Base-by-base conservation (phyloP, 1,284 basidiomycete species). In the Volvariella surrecta region DNA sequence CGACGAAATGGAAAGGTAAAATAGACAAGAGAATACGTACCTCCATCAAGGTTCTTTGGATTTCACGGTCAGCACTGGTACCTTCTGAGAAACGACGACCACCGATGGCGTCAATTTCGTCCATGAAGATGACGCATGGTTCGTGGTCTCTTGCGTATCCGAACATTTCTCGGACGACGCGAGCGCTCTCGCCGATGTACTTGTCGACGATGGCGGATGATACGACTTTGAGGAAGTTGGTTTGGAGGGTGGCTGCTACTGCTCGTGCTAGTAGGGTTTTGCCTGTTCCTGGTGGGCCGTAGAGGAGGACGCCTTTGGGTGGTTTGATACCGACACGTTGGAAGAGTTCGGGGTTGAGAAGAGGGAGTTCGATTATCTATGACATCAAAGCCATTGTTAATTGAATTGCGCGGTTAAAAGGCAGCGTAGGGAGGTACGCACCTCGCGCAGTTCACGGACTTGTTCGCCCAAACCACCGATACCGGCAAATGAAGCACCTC, bases 201-300 rank as follows among this genome's bases (percentile, higher is more conserved):
- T 99, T 99, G 76, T 99, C 95, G 45, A 99, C 96, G 53, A 99
- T 98, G 16, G 95, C 96, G n/a, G 91, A 95, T 2, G 93, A 94
- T 43, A 98, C 95, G 45, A 99, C 95, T 64, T 98, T 98, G 45
- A 99, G 78, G 73, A 99, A 99, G 62, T 98, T 98, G 48, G 93
- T 96, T 56, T 91, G 79, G 40, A 98, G 74, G 0, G 95, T 98
- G 20, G 93, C 92, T 8, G 96, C 96, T 4, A 98, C 94, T 2
- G 96, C 96, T 51, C 93, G 78, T 1, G 95, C 96, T 16, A 99
- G 75, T 1, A 98, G 75, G 0, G 95, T 99, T 70, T 99, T 99
- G 21, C 94, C 94, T 3, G 92, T 96, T 41, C 92, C 92, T 1
- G 92, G 92, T 28, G 93, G 92, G 0, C 93, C 92, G 54, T 95